Evolutionary conservation across 2,329 filamentous ascomycete species (phyloP), one percentile per base, ranked within the genome.

Genomic region (Penicillium sp.): DNA sequence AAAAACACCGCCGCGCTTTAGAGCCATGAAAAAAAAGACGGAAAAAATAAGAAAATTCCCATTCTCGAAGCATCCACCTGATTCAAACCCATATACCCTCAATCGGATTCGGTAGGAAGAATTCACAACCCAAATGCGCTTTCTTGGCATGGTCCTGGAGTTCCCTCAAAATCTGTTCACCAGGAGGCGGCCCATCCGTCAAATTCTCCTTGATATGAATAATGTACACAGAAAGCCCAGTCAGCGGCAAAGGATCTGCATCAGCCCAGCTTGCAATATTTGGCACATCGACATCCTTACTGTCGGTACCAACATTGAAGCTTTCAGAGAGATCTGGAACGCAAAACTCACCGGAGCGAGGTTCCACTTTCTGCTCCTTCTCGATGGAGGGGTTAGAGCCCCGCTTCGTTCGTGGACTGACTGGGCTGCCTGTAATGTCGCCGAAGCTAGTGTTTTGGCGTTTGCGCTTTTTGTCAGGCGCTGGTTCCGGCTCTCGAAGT

Each of bases 201-300:
- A 97, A 79, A 25, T 85, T 89, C 66, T 98, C 94, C 75, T 99
- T 99, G 71, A 98, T 86, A 73, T 99, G 95, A 40, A 98, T 98
- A 58, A 98, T 87, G 53, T 97, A 88, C 1, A 99, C 82, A 64
- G 87, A 90, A 30, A 98, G 74, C 0, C 92, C 93, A 55, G 83
- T 80, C 4, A 99, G 81, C 6, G 88, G 87, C 52, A 71, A 72
- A 60, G 67, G 67, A 43, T 49, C 70, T 61, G 58, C 60, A 35
- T 65, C 56, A 46, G 59, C 60, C 66, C 65, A 68, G 35, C 33
- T 57, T 40, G 55, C 58, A 37, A 61, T 52, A 49, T n/a, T 71
- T 43, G 1, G 26, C 37, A 30, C 26, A 6, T 40, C 52, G 38
- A 54, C 37, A 54, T 54, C 52, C 38, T 45, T 54, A 42, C 42